Evolutionary conservation across 2,329 filamentous ascomycete species (phyloP).

Genomic region (Fusarium sterilihyphosum): DNA sequence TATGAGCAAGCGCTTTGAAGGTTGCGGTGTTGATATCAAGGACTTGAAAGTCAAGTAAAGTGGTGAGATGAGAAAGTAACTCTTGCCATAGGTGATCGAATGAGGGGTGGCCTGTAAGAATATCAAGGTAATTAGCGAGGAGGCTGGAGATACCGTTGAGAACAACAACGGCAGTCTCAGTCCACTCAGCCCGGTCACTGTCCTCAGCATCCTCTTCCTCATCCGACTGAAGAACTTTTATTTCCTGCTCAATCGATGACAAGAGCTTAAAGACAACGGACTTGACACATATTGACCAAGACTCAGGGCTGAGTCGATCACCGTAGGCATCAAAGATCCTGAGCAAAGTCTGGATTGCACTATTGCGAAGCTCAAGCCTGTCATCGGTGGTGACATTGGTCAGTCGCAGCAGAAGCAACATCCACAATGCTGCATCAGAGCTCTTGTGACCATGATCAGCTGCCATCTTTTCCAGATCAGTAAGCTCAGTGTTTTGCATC

Average conservation of each 20-base stretch:
- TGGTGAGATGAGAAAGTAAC: constrained; percentile 74
- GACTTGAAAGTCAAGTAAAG: constrained; percentile 68
- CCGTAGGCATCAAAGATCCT: constrained; percentile 94
- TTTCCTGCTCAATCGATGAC: constrained; percentile 71
- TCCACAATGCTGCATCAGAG: constrained; percentile 79
- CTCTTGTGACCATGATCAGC: constrained; percentile 67
- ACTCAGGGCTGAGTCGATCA: constrained; percentile 77
- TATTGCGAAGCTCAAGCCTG: constrained; percentile 81
- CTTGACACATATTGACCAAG: constrained; percentile 86
- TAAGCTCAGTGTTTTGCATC: constrained; percentile 59
- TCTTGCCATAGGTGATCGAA: constrained; percentile 82
- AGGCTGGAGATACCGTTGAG: constrained; percentile 78
- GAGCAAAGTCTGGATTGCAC: constrained; percentile 89
- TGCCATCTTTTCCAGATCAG: constrained; percentile 67
- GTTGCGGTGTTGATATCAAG: constrained; percentile 78
- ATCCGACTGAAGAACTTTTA: constrained; percentile 53
- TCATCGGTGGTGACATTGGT: constrained; percentile 77
- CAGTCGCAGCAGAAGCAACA: constrained; percentile 77
- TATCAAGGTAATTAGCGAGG: constrained; percentile 79
- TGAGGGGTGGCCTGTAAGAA: constrained; percentile 71
- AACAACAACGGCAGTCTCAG: constrained; percentile 79
- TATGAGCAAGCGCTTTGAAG: constrained; percentile 72
- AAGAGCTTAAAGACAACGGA: constrained; percentile 83
- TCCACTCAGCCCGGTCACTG: constrained; percentile 67
- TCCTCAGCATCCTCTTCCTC: constrained; percentile 53